Evolutionary conservation across 164 flowering plant species (phyloP), one percentile per base, ranked within the genome.

Genomic region (Euptelea pleiosperma): DNA sequence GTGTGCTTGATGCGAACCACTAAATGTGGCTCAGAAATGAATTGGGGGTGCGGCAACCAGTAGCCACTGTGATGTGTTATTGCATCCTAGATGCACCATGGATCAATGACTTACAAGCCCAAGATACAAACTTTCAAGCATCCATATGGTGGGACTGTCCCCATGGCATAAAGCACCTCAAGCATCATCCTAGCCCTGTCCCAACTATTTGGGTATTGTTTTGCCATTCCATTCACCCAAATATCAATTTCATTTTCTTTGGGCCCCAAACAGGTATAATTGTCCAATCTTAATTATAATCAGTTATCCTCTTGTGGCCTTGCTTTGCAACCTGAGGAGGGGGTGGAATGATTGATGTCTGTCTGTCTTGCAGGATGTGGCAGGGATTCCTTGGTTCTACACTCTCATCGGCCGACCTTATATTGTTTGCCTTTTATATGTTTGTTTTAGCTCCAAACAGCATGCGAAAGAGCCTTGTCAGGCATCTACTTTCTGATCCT

Each of bases 301-400:
- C 4, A 25, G 34, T 9, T 30, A n/a, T n/a, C n/a, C n/a, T n/a
- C n/a, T n/a, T n/a, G n/a, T n/a, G n/a, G n/a, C n/a, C n/a, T 53
- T 62, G 19, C 51, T 24, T 47, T 46, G 31, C 5, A 16, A 34
- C 24, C 24, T 43, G 21, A 29, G 14, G 34, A 14, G 31, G 21
- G 43, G 22, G 14, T 35, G 4, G 47, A 49, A 36, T 34, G 35
- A 26, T 52, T 4, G 42, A 51, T 48, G 28, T 41, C n/a, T n/a
- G 16, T 37, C 12, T 44, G 25, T 33, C 3, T 54, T 72, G 74
- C 91, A 93, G 99, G 97, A 90, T 93, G 97, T 86, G 92, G 90
- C 75, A 75, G 53, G 99, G 99, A 51, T 93, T 93, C 56, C 89
- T 93, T 15, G 99, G 97, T 4, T 93, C 99, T 2, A 78, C 79